phyloP scores from a whole-genome alignment of 805 yeast species.

The Lipomyces lipofer region DNA sequence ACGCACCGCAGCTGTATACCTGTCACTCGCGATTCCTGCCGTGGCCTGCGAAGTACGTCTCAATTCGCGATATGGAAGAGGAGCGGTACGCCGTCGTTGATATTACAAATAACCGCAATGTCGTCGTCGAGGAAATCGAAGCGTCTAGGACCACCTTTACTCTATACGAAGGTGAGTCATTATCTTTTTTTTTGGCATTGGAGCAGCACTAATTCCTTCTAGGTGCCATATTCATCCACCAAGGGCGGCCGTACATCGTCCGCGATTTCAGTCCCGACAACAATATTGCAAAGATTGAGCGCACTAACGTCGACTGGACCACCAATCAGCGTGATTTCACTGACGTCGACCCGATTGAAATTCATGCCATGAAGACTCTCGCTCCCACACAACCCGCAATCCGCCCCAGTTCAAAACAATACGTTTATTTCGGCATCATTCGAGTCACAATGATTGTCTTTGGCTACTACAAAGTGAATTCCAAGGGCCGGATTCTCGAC shows the following conservation, averaged over 20 bases:
- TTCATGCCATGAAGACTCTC: slow-evolving; percentile 33
- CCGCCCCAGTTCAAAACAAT: not conserved
- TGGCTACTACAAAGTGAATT: slow-evolving; percentile 88
- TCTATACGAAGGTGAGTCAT: slow-evolving; percentile 54
- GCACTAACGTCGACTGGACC: slow-evolving; percentile 92
- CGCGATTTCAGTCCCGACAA: slow-evolving; percentile 78
- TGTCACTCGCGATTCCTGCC: slow-evolving; percentile 65
- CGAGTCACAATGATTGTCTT: slow-evolving; percentile 75
- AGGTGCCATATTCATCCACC: slow-evolving; percentile 93
- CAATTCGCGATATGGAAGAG: slow-evolving; percentile 81
- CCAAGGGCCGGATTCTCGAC: slow-evolving; percentile 76
- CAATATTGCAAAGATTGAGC: slow-evolving; percentile 77
- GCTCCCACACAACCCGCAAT: not conserved
- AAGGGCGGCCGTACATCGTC: slow-evolving; percentile 86
- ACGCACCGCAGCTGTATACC: slow-evolving; percentile 47
- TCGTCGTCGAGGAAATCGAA: slow-evolving; percentile 85
- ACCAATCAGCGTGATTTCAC: slow-evolving; percentile 91
- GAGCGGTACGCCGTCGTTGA: slow-evolving; percentile 87
- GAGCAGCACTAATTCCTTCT: slow-evolving; percentile 37
- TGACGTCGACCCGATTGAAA: slow-evolving; percentile 76
- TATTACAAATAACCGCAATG: slow-evolving; percentile 70
- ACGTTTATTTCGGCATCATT: slow-evolving; percentile 71
- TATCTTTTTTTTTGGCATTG: not conserved
- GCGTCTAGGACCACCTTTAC: slow-evolving; percentile 88
- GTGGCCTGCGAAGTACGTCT: slow-evolving; percentile 75